Base-by-base conservation (phyloP, 2,329 filamentous ascomycete genomes). In the Penicillium sp. region DNA sequence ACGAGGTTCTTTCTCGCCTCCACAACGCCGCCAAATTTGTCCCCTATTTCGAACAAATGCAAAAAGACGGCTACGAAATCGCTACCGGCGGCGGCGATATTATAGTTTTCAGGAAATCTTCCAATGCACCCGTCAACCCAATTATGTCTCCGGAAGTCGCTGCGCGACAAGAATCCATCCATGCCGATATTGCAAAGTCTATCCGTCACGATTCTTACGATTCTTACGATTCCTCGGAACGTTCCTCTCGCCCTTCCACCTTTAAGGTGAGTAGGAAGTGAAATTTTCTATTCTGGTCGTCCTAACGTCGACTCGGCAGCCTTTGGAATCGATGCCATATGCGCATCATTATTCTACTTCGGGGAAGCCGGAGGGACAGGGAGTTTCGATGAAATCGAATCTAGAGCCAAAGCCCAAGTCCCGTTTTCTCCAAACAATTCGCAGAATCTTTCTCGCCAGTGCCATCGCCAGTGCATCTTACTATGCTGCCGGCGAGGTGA, bases 1-100 rank as follows among this genome's bases (percentile, higher is more conserved):
- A 64, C n/a, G 67, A 73, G 10, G 60, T 75, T 5, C 59, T 78
- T 7, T 60, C 68, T 15, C 68, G 63, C 9, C 58, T 78, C 7
- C 67, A 72, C 27, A 68, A 71, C 21, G 70, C 74, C 3, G 68
- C 69, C n/a, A 71, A 70, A 29, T 77, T 77, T 39, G 55, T 77
- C 2, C 68, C 69, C 3, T 68, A 73, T 48, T 73, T 77, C 30
- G 61, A 63, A 4, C 53, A 63, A 23, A 68, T 78, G 63, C 62
- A 71, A 45, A 46, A 59, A 21, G 67, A 73, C 30, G 75, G 75
- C 3, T 78, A 75, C 45, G 72, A 75, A 13, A 70, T 78, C 30
- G 68, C 71, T 9, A 72, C 70, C 4, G 75, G 75, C 1, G 68
- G 69, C 12, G 69, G 68, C 8, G 67, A 77, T 51, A 67, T 75